Conservation (phyloP, 495 filamentous ascomycete genomes). For the Aspergillus diversus region DNA sequence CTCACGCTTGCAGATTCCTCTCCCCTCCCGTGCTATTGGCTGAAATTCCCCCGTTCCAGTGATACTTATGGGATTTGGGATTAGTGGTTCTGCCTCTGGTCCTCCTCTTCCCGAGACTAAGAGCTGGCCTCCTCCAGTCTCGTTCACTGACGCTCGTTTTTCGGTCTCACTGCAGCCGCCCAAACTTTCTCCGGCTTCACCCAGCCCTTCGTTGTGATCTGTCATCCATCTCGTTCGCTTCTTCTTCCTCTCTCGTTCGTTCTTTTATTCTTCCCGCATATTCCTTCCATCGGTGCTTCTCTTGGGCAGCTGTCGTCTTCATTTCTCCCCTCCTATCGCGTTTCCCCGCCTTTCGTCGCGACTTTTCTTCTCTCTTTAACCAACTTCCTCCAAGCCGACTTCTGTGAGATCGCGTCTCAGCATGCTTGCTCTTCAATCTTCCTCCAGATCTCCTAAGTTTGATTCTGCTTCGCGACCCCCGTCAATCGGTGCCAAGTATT, state of each 20-base stretch:
- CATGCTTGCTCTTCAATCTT: constrained; percentile 33
- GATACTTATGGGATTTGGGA: constrained; percentile 7
- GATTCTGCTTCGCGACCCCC: constrained; percentile 29
- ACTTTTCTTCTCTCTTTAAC: neutral
- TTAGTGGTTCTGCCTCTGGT: neutral
- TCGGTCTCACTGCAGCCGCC: constrained; percentile 19
- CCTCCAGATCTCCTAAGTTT: constrained; percentile 21
- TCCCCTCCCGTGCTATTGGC: neutral
- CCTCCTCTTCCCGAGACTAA: constrained; percentile 11
- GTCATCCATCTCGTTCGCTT: constrained; percentile 6
- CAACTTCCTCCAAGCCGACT: neutral
- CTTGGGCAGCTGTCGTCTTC: constrained; percentile 2
- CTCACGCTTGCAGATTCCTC: constrained; percentile 1
- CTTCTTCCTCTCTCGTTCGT: constrained; percentile 7
- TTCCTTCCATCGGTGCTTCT: neutral
- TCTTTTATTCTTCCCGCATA: constrained; percentile 10
- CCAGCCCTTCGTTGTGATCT: constrained; percentile 20
- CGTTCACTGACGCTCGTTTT: constrained; percentile 24
- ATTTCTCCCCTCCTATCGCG: constrained; percentile 3
- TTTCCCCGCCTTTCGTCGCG: constrained; percentile 11
- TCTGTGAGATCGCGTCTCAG: constrained; percentile 32
- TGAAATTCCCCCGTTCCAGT: neutral
- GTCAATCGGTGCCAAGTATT: constrained; percentile 21
- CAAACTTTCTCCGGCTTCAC: constrained; percentile 12
- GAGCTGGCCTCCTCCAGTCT: constrained; percentile 15